Evolutionary conservation across 305 asterid species (phyloP).

Genomic region (Solanum hybrid): DNA sequence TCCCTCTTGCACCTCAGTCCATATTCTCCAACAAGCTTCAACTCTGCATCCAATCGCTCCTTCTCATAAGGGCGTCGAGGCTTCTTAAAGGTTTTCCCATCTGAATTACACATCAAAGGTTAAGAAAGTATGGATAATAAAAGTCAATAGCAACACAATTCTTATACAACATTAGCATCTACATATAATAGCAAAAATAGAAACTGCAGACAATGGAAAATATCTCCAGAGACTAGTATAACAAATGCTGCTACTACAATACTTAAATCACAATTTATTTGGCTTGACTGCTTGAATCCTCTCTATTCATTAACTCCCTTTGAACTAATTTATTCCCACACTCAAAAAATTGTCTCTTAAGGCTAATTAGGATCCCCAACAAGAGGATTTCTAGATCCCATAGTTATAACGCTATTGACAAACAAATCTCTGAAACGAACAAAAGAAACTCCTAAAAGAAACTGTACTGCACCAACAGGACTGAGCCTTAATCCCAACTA

Average conservation of each 20-base stretch:
- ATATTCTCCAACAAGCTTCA: conserved; percentile 29
- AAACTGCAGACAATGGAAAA: not conserved
- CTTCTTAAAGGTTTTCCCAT: conserved; percentile 34
- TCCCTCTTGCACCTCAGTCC: conserved; percentile 30
- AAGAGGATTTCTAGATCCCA: not conserved
- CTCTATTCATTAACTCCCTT: not conserved
- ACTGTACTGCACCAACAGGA: not conserved
- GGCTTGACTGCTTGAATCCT: not conserved
- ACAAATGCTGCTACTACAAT: not conserved
- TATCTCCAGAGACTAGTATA: not conserved
- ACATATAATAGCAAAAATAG: not conserved
- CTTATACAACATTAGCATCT: not conserved
- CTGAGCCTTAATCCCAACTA: not conserved
- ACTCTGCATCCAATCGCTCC: conserved; percentile 34
- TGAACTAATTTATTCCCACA: not conserved
- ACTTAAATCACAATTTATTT: not conserved
- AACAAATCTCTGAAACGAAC: not conserved
- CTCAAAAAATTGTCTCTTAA: not conserved
- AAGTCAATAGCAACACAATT: not conserved
- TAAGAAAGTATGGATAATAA: not conserved
- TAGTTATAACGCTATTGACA: not conserved
- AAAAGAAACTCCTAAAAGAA: not conserved
- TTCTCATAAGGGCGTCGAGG: conserved; percentile 31
- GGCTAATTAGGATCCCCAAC: not conserved
- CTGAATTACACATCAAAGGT: not conserved